Evolutionary conservation across 129 eudicot species (phyloP).

Genomic region (Sambucus nigra): DNA sequence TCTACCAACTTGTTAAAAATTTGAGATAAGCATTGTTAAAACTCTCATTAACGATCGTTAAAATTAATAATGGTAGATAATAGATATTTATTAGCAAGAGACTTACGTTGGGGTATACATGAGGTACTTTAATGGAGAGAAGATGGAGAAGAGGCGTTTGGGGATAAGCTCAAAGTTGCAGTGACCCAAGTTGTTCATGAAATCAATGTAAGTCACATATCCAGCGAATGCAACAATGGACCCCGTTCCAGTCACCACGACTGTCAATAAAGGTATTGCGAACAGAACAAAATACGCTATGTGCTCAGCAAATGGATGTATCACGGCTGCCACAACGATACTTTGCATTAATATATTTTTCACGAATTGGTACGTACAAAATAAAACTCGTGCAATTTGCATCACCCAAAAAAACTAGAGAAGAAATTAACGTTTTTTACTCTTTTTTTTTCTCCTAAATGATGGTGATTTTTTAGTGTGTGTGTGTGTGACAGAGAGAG

Average conservation of each 20-base stretch:
- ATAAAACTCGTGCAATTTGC: no score
- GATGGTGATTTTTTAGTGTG: no score
- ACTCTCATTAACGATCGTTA: no score
- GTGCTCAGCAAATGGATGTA: slow-evolving; percentile 76
- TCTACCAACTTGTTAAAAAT: no score
- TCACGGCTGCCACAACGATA: slow-evolving; percentile 46
- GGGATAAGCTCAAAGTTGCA: slow-evolving; percentile 76
- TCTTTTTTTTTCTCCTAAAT: no score
- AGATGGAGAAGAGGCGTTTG: slow-evolving; percentile 31
- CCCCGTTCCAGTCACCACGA: slow-evolving; percentile 16
- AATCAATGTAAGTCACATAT: slow-evolving; percentile 43
- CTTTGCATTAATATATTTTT: no score
- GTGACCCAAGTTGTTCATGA: slow-evolving; percentile 74
- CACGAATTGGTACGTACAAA: no score
- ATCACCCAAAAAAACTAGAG: no score
- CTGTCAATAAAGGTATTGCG: slow-evolving; percentile 38
- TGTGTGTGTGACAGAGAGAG: not conserved
- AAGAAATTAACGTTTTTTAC: no score
- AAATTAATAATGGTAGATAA: no score
- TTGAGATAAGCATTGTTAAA: no score
- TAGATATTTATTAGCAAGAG: not conserved
- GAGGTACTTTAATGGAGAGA: slow-evolving; percentile 76
- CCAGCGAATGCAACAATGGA: slow-evolving; percentile 29
- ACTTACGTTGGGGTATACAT: slow-evolving; percentile 79
- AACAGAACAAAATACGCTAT: slow-evolving; percentile 42